Percentiles rank a stretch among this genome's conserved stretches.
phyloP scores from a whole-genome alignment of 257 asterid species.

The Paraleonurus japonicus region DNA sequence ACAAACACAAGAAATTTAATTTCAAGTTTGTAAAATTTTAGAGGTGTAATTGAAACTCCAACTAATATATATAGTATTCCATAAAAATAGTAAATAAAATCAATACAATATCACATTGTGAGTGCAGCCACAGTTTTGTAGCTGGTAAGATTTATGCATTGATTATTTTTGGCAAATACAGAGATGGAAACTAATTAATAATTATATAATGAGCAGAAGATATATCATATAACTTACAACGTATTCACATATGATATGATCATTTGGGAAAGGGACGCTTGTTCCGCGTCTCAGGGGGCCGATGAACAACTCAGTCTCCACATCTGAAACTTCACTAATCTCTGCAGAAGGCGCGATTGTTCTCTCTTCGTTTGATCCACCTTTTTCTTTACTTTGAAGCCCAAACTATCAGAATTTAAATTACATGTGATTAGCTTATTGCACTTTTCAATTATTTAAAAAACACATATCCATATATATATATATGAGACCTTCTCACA shows the following conservation, averaged over 20 bases:
- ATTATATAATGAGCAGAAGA: neutral
- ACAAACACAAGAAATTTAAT: no score
- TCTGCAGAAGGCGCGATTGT: slow-evolving; percentile 37
- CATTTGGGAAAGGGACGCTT: slow-evolving; percentile 40
- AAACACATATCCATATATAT: no score
- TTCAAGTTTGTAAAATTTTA: no score
- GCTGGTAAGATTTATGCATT: neutral
- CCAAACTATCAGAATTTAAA: slow-evolving; percentile 35
- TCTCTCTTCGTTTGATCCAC: slow-evolving; percentile 38
- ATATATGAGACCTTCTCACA: slow-evolving; percentile 85
- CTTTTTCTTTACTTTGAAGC: slow-evolving; percentile 23
- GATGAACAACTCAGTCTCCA: slow-evolving; percentile 83
- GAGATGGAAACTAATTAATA: neutral
- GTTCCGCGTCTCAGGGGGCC: slow-evolving; percentile 70
- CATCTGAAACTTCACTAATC: slow-evolving; percentile 70
- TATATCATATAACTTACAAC: slow-evolving; percentile 14
- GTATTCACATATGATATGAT: slow-evolving; percentile 9
- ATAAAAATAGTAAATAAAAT: no score
- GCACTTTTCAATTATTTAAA: no score
- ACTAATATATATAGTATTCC: no score
- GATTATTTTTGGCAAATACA: no score
- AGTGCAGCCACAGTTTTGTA: neutral
- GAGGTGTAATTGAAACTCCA: no score
- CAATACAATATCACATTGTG: slow-evolving; percentile 7
- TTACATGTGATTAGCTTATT: no score